Conservation (phyloP, 2,329 filamentous ascomycete species). For the Apiospora hydei region DNA sequence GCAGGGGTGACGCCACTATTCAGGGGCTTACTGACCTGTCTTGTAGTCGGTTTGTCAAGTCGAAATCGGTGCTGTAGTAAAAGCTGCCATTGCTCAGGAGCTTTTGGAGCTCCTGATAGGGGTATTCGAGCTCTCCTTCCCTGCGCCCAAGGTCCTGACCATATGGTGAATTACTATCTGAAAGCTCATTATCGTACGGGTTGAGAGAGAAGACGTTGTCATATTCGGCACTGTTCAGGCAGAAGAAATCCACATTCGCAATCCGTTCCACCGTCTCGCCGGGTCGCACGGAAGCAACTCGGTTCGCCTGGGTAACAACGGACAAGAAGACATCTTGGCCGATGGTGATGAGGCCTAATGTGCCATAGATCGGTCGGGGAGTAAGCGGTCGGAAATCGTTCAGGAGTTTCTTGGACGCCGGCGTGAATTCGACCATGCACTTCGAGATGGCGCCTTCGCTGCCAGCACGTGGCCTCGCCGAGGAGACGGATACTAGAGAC, state of each 20-base stretch:
- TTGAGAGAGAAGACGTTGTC: constrained; percentile 74
- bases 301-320: constrained; percentile 80
- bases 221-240: constrained; percentile 85
- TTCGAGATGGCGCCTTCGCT: constrained; percentile 58
- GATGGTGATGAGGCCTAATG: constrained; percentile 85
- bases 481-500: constrained; percentile 61
- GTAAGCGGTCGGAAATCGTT: constrained; percentile 80
- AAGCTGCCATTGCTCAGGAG: constrained; percentile 92
- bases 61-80: constrained; percentile 98
- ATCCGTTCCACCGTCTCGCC: constrained; percentile 92
- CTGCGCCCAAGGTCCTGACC: constrained; percentile 65
- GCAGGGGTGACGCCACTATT: neutral
- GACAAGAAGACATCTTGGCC: constrained; percentile 88
- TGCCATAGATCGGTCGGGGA: constrained; percentile 80
- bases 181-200: constrained; percentile 55
- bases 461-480: constrained; percentile 51
- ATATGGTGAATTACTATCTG: constrained; percentile 57
- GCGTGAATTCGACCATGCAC: constrained; percentile 89
- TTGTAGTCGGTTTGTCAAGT: constrained; percentile 91
- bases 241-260: constrained; percentile 88
- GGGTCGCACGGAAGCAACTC: constrained; percentile 82
- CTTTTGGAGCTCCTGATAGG: constrained; percentile 90
- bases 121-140: constrained; percentile 81
- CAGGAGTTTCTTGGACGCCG: constrained; percentile 69
- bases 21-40: constrained; percentile 65